Evolutionary conservation across 805 yeast species (phyloP).

Genomic region (Torulaspora gathmanii): DNA sequence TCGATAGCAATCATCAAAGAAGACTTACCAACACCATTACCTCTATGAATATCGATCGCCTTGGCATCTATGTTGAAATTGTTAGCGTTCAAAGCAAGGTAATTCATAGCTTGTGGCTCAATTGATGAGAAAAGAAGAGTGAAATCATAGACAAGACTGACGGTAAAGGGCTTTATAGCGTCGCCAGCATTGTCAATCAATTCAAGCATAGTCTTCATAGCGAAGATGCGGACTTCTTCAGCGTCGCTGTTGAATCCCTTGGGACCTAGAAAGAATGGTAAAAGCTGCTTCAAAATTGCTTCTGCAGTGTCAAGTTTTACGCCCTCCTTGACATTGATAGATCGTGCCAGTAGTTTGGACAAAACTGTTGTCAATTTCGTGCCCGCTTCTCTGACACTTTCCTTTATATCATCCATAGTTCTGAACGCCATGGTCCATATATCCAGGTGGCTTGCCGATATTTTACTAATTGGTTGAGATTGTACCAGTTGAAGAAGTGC

Average conservation of each 20-base stretch:
- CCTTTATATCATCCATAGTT: conserved; percentile 89
- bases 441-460: conserved; percentile 50
- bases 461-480: conserved; percentile 47
- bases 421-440: conserved; percentile 89
- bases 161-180: conserved; percentile 61
- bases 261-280: conserved; percentile 76
- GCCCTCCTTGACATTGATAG: conserved; percentile 46
- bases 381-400: conserved; percentile 83
- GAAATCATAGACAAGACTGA: conserved; percentile 64
- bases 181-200: conserved; percentile 61
- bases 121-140: conserved; percentile 71
- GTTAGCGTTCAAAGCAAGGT: conserved; percentile 79
- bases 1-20: conserved; percentile 89
- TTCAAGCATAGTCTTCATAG: conserved; percentile 68
- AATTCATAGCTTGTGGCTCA: conserved; percentile 88
- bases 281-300: conserved; percentile 48
- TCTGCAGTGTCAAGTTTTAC: conserved; percentile 39
- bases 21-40: conserved; percentile 68
- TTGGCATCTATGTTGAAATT: conserved; percentile 70
- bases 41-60: conserved; percentile 72
- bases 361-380: conserved; percentile 59
- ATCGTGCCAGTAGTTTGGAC: conserved; percentile 56
- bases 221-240: conserved; percentile 73
- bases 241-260: conserved; percentile 82
- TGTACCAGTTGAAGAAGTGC: conserved; percentile 69